A percentile compares a stretch with the other conserved stretches of the same genome.
These are phyloP conservation scores for Auricularia cornea DNA, from an alignment of 768 basidiomycete genomes.

Conservation along the genomic window DNA sequence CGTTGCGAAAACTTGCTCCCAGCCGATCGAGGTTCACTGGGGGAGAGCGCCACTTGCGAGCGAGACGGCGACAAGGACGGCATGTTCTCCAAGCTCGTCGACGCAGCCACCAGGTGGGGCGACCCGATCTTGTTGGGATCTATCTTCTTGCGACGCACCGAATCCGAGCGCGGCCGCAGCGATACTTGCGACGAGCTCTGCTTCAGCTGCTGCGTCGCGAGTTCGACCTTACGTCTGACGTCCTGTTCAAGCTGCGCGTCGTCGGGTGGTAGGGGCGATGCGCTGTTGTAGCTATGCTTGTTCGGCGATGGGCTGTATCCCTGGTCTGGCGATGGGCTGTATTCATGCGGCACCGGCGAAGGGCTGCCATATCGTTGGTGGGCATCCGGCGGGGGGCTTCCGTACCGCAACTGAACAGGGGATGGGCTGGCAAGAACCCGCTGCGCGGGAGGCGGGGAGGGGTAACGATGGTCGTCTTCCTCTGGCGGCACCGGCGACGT, in stretches of 20 bases:
- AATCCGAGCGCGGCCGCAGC: background rate
- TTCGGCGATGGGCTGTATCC: background rate
- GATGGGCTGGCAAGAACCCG: background rate
- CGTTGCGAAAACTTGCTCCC: constrained; percentile 54
- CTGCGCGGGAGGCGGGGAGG: background rate
- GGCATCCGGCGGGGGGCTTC: background rate
- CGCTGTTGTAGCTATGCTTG: constrained; percentile 9
- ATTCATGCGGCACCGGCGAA: background rate
- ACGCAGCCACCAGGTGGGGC: constrained; percentile 56
- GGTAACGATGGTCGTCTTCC: background rate
- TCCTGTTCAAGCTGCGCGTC: constrained; percentile 52
- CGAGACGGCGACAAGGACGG: constrained; percentile 42
- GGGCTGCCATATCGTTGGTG: background rate
- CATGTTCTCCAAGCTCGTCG: constrained; percentile 59
- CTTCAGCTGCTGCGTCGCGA: constrained; percentile 54
- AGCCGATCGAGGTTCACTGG: constrained; percentile 17
- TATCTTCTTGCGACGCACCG: constrained; percentile 41
- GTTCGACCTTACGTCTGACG: constrained; percentile 60
- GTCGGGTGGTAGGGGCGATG: constrained; percentile 31
- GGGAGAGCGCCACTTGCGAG: constrained; percentile 24
- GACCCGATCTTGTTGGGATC: constrained; percentile 56
- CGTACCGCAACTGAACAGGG: background rate
- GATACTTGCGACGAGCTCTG: constrained; percentile 29
- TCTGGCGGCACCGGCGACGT: background rate
- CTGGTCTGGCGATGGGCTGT: background rate